Evolutionary conservation across 352 stramenopile species (phyloP).

Genomic region (Phytophthora cryptogea): DNA sequence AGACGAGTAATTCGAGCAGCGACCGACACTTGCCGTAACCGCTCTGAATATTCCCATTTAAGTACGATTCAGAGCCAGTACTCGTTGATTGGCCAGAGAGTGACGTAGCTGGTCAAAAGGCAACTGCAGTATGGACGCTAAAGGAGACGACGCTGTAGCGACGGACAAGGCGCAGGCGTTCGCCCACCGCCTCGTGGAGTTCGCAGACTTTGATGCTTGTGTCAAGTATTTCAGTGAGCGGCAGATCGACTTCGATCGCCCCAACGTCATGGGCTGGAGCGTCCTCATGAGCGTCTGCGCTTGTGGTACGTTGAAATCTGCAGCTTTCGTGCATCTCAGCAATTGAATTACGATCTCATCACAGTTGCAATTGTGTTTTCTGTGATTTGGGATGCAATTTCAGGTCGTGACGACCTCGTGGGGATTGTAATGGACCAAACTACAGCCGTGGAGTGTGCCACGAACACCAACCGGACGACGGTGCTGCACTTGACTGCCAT

Average conservation of each 20-base stretch:
- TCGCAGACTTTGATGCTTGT: slow-evolving; percentile 60
- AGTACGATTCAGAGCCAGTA: slow-evolving; percentile 23
- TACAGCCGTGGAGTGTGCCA: slow-evolving; percentile 56
- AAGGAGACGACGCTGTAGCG: neutral
- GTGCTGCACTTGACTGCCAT: slow-evolving; percentile 82
- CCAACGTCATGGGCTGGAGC: slow-evolving; percentile 70
- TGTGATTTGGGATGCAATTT: neutral
- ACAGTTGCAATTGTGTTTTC: slow-evolving; percentile 8
- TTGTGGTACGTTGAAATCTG: slow-evolving; percentile 43
- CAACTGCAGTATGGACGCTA: neutral
- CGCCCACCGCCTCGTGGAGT: slow-evolving; percentile 79
- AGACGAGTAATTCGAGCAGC: slow-evolving; percentile 20
- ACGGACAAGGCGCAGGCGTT: slow-evolving; percentile 57
- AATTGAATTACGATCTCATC: neutral
- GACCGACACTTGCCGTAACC: slow-evolving; percentile 14
- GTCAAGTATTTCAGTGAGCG: slow-evolving; percentile 66
- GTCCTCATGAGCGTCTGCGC: slow-evolving; percentile 84
- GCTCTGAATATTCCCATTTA: slow-evolving; percentile 11
- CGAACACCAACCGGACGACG: slow-evolving; percentile 68
- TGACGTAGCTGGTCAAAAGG: slow-evolving; percentile 16
- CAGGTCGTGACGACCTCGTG: slow-evolving; percentile 71
- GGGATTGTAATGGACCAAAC: slow-evolving; percentile 61
- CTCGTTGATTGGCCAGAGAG: slow-evolving; percentile 20
- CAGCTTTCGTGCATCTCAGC: neutral
- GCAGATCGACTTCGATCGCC: slow-evolving; percentile 58